Evolutionary conservation across 2,329 filamentous ascomycete genomes (phyloP), one percentile per base, ranked within the genome.

Genomic region (Fusarium sp.): DNA sequence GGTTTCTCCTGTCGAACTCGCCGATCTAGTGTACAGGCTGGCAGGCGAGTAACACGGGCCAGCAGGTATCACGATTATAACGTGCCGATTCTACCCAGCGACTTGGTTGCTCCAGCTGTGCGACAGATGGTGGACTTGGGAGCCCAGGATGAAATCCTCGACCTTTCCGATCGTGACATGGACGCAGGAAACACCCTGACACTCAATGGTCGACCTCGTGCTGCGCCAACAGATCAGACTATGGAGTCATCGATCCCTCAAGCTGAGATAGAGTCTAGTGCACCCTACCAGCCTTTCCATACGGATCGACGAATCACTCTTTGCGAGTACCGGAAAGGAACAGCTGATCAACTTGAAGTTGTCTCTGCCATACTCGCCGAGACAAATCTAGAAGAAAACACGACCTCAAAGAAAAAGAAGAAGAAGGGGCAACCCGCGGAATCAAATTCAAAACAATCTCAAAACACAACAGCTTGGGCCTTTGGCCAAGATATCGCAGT

Each of bases 261-360:
- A 67, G 93, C 93, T 8, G 94, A 97, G 81, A 96, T 97, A 68
- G 96, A 99, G 76, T 97, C 95, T 3, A 97, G 95, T 74, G 92
- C 94, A 6, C 93, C 95, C 4, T 98, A 97, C 73, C 94, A 97
- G 74, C 95, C 96, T 2, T 97, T 98, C 81, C 95, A 98, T 76
- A 96, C 94, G 0, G 94, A 98, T 74, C 87, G 89, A 54, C 88
- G 95, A 5, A 92, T 98, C 42, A 88, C 85, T n/a, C 83, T 97
- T 27, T 91, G 89, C 69, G 86, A 93, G 40, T 92, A 90, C 74
- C 79, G 75, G 35, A 67, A 72, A 51, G 76, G 71, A 51, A 63
- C 69, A 40, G 76, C 78, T 5, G 71, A 78, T 35, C 72, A 77
- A 18, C 47, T 78, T 13, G 76, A 80, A 14, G 74, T 78, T 11